Conservation (phyloP, 352 stramenopile genomes). For the Pythium graminicola region DNA sequence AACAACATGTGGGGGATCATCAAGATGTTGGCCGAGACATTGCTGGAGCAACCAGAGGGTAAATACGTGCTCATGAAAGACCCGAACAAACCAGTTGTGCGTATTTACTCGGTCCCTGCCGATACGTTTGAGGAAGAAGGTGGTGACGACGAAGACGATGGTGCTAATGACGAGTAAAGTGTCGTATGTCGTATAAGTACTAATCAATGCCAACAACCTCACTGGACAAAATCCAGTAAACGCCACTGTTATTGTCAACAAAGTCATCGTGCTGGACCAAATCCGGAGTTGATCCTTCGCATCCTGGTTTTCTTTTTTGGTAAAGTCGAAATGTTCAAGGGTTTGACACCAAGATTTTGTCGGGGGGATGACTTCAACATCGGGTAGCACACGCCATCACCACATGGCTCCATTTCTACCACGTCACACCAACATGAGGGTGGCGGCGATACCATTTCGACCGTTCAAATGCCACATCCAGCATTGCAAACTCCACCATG, state of each 20-base stretch:
- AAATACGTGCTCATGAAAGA: constrained; percentile 99
- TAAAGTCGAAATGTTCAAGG: constrained; percentile 1
- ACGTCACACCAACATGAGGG: too few relatives aligned
- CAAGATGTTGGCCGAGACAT: constrained; percentile 92
- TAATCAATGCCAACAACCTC: background rate
- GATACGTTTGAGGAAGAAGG: constrained; percentile 95
- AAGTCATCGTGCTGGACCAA: background rate
- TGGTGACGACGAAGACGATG: constrained; percentile 47
- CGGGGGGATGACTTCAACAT: too few relatives aligned
- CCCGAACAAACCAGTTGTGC: constrained; percentile 96
- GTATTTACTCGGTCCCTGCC: constrained; percentile 94
- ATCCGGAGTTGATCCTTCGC: background rate
- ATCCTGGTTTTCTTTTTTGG: background rate
- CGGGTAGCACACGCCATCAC: background rate
- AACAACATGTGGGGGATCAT: constrained; percentile 98
- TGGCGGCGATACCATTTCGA: too few relatives aligned
- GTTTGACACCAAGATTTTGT: too few relatives aligned
- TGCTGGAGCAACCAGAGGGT: constrained; percentile 93
- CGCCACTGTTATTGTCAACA: background rate
- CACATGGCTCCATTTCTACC: background rate
- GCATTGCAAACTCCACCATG: background rate
- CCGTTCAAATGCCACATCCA: too few relatives aligned
- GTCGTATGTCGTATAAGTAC: background rate
- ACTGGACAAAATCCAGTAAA: background rate
- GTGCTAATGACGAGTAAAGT: constrained; percentile 48